Evolutionary conservation across 352 stramenopile genomes (phyloP), one percentile per base, ranked within the genome.

Genomic region (Phytophthora palmivora): DNA sequence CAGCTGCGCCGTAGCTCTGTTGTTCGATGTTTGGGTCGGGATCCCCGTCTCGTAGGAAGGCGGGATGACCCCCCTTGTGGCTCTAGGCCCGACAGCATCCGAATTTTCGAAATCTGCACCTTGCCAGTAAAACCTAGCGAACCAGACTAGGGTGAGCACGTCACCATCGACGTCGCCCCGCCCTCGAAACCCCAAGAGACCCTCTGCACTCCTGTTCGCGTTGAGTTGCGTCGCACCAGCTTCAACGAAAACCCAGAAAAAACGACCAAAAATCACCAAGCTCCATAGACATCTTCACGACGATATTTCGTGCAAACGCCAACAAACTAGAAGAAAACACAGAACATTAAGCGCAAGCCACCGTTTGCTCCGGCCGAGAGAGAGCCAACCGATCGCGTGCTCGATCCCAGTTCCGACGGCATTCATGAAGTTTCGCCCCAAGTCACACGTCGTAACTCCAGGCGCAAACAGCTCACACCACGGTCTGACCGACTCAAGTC

Each of bases 351-450:
- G 37, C 48, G n/a, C 24, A 46, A 43, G 49, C 59, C 53, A 70
- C 53, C 54, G 65, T 54, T 61, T 57, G 38, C 58, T 34, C 19
- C 18, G 43, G 28, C 34, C 24, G 50, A 55, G 34, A 62, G 48
- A 56, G 38, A 66, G 28, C 65, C 34, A 66, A 54, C 33, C 46
- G 59, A 47, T 74, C 22, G 41, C 33, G 10, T 51, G 47, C 41
- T 67, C 30, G 41, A 57, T 67, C 50, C 51, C 62, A 66, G 33
- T 72, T 70, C 41, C 41, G 34, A 21, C 48, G 54, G 39, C 63
- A 75, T 75, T 74, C n/a, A 74, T 74, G 64, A 77, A 64, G 49
- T 72, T 72, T 72, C 65, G 46, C 28, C 51, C 18, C 36, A 43
- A 70, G 51, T 58, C 60, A 49, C 49, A 53, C 30, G 30, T 51